phyloP scores from a whole-genome alignment of 2,329 filamentous ascomycete species.

The Botrytis squamosa region DNA sequence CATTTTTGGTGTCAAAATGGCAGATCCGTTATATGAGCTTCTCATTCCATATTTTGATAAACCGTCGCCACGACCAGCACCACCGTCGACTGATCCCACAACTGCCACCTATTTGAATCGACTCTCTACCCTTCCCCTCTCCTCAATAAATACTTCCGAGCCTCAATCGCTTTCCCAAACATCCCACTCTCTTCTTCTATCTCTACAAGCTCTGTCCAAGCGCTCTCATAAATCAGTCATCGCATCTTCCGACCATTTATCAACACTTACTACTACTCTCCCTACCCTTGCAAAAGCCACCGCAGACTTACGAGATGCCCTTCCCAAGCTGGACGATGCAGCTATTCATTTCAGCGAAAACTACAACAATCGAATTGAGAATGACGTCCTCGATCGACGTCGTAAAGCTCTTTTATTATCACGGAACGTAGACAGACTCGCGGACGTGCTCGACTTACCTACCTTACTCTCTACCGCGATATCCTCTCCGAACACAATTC shows the following conservation, averaged over 20 bases:
- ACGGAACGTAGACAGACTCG: conserved; percentile 83
- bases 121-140: conserved; percentile 73
- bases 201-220: conserved; percentile 84
- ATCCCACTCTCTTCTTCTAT: conserved; percentile 76
- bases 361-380: conserved; percentile 73
- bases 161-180: conserved; percentile 76
- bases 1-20: conserved; percentile 47
- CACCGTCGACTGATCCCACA: conserved; percentile 48
- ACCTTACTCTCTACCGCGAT: conserved; percentile 80
- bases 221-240: conserved; percentile 85
- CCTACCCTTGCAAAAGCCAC: conserved; percentile 66
- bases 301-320: conserved; percentile 63
- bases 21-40: conserved; percentile 74
- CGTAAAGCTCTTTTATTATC: conserved; percentile 79
- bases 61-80: conserved; percentile 43
- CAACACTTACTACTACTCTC: conserved; percentile 70
- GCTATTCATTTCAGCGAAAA: conserved; percentile 78
- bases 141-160: conserved; percentile 71
- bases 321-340: conserved; percentile 76
- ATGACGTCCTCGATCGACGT: conserved; percentile 67
- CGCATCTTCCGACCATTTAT: conserved; percentile 73
- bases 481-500: conserved; percentile 46
- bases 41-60: conserved; percentile 60
- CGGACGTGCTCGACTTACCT: conserved; percentile 88
- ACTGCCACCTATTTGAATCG: conserved; percentile 72